Percentiles rank a stretch among this genome's conserved stretches.
These are phyloP conservation scores for Prillingera fragicola DNA, from an alignment of 1,284 basidiomycete species.

Conservation along the genomic window DNA sequence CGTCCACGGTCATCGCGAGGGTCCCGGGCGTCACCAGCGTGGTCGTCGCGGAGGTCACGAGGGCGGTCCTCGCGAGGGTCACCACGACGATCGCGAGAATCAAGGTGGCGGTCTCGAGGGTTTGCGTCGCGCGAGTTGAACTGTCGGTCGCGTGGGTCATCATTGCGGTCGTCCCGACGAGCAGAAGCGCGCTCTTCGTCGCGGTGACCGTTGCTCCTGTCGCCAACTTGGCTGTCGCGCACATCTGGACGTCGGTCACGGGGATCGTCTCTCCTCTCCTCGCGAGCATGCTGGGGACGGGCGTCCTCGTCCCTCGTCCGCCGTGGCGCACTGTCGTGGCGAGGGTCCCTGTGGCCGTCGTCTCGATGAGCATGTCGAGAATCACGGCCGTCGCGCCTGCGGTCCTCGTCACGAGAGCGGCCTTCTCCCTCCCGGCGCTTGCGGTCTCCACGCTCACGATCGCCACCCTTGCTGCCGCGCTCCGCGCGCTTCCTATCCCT, in stretches of 20 bases:
- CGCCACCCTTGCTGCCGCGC: background rate
- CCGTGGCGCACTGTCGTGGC: background rate
- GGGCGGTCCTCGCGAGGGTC: background rate
- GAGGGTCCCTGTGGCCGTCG: background rate
- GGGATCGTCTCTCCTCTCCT: slow-evolving; percentile 1
- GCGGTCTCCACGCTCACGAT: background rate
- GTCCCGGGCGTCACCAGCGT: slow-evolving; percentile 3
- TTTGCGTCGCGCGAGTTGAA: background rate
- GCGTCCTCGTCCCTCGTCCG: slow-evolving; percentile 1
- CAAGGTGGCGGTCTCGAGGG: too few species aligned
- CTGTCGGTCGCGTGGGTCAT: background rate
- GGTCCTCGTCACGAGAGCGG: background rate
- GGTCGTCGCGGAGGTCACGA: background rate
- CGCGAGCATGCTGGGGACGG: background rate
- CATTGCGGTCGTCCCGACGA: background rate
- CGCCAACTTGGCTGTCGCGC: background rate
- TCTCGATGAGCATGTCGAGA: background rate
- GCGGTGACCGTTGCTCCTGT: background rate
- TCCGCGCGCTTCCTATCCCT: slow-evolving; percentile 20
- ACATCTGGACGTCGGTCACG: background rate
- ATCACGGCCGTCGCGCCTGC: background rate
- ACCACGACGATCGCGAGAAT: background rate
- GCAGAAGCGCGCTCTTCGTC: background rate
- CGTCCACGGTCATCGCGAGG: too few species aligned
- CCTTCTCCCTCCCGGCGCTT: background rate